Percentiles rank a stretch among this genome's conserved stretches.
These are phyloP conservation scores for Leccinum ochraceum DNA, from an alignment of 768 basidiomycete genomes.

Conservation along the genomic window DNA sequence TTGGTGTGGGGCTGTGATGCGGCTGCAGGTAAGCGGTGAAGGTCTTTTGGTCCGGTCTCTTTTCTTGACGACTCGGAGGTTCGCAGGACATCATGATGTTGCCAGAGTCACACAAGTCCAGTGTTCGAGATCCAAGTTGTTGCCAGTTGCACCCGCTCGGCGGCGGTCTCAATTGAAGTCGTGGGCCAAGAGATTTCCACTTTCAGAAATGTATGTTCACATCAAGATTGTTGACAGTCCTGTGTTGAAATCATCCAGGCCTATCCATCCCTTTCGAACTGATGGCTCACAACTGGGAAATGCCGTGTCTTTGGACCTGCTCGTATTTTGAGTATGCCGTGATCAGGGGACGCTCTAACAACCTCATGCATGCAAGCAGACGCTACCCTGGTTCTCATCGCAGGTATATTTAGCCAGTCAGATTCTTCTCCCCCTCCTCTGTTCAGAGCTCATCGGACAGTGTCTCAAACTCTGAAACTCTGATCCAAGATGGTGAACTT, in stretches of 20 bases:
- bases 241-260: background rate
- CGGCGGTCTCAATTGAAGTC: background rate
- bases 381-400: background rate
- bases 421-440: no score
- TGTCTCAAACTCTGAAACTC: background rate
- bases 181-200: background rate
- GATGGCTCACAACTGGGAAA: background rate
- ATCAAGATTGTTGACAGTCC: background rate
- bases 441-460: background rate
- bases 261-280: background rate
- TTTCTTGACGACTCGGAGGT: background rate
- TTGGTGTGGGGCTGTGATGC: background rate
- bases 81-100: background rate
- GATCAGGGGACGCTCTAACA: background rate
- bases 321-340: conserved; percentile 7
- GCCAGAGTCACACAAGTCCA: background rate
- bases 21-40: background rate
- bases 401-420: conserved; percentile 3
- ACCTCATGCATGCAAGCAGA: background rate
- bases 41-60: background rate
- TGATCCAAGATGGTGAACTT: background rate
- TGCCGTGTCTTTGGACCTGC: background rate
- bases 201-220: background rate
- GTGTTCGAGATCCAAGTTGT: no score
- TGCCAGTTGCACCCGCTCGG: no score